A percentile compares a stretch with the other conserved stretches of the same genome.
Conservation (phyloP, 768 basidiomycete species). For the Tulasnella sp. region DNA sequence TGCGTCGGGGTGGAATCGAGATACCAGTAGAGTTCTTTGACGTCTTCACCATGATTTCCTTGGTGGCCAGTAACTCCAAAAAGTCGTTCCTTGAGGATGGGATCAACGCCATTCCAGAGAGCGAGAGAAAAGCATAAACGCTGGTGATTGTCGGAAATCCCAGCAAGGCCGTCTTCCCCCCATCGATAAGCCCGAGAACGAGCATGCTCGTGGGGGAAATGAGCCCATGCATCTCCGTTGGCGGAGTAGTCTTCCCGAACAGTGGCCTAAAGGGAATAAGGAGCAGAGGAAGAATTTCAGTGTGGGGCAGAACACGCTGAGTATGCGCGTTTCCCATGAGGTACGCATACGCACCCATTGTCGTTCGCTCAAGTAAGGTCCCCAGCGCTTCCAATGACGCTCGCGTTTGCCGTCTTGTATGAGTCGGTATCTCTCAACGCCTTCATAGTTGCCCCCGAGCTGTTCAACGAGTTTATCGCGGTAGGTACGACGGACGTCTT, state of each 20-base stretch:
- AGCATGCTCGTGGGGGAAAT: constrained; percentile 89
- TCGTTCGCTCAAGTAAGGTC: constrained; percentile 90
- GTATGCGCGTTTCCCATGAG: too few species aligned
- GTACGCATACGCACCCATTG: constrained; percentile 93
- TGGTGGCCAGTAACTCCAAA: constrained; percentile 95
- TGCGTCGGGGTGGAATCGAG: constrained; percentile 97
- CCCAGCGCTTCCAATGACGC: constrained; percentile 97
- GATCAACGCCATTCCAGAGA: constrained; percentile 90
- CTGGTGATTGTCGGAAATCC: constrained; percentile 95
- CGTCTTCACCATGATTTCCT: constrained; percentile 98
- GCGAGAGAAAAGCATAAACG: constrained; percentile 82
- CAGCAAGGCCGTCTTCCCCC: constrained; percentile 98
- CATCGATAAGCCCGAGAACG: constrained; percentile 92
- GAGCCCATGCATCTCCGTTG: constrained; percentile 91
- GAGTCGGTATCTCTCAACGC: constrained; percentile 75
- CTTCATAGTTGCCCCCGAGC: constrained; percentile 61
- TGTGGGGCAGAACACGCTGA: neutral
- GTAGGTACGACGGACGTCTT: constrained; percentile 29
- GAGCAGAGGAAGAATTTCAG: too few species aligned
- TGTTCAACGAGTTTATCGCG: constrained; percentile 51
- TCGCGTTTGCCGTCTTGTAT: constrained; percentile 66
- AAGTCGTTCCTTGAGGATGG: constrained; percentile 90
- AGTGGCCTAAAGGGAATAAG: constrained; percentile 52
- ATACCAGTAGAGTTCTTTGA: constrained; percentile 98
- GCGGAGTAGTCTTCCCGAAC: constrained; percentile 97